Evolutionary conservation across 768 basidiomycete genomes (phyloP), one percentile per base, ranked within the genome.

Genomic region (Sistotremastrum niveocremeum): DNA sequence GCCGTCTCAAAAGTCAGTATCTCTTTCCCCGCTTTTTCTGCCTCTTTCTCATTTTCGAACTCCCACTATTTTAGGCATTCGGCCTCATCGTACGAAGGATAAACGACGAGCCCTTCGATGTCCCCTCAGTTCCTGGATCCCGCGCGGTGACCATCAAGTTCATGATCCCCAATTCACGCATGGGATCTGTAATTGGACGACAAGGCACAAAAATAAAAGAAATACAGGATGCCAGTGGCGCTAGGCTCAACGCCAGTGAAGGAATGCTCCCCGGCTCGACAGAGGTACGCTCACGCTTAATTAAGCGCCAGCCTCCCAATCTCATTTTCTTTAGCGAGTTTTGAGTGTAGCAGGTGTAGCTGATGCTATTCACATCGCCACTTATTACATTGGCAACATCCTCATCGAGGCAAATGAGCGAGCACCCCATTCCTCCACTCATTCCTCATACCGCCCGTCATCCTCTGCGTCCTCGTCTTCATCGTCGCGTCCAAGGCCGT

Each of bases 191-290:
- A 49, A 99, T 99, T 57, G 95, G 95, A 47, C 98, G 95, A 63
- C 86, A 84, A 51, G 95, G 95, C 33, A 82, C 83, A 35, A 99
- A 99, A 65, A 99, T 99, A 62, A 97, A 97, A 69, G 95, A 99
- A 66, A 99, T 99, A 52, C 95, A 99, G 60, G 95, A 99, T 57
- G 95, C 95, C 30, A 90, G 86, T 52, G 95, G 95, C 34, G 95
- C 95, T 10, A 71, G 91, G 51, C 67, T 99, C 54, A 98, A 98
- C 58, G 95, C 95, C 20, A 90, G 86, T 57, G 95, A 98, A 64
- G 86, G 90, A 44, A 95, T 98, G 93, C 74, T 99, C 32, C 94
- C 95, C 2, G 95, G 95, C 10, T 95, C 90, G n/a, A 98, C 94
- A 20, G 95, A 99, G 83, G 93, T 94, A 58, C 56, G 71, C 55